These are phyloP conservation scores for Trichoderma polysporum DNA, from an alignment of 2,329 filamentous ascomycete species.

Conservation along the genomic window DNA sequence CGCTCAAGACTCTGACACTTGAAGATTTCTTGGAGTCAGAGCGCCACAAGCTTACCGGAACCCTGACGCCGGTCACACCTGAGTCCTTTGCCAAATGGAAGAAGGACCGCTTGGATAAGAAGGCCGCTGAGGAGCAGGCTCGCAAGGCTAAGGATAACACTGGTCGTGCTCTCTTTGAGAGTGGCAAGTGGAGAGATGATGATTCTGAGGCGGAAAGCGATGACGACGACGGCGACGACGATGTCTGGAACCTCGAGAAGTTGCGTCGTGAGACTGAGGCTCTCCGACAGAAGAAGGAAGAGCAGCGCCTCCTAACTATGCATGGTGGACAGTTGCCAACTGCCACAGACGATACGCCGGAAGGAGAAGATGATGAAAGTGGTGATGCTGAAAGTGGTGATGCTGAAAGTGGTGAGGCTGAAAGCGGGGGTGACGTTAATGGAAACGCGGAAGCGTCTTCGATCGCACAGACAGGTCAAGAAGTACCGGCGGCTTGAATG, in stretches of 20 bases:
- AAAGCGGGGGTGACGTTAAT: not conserved
- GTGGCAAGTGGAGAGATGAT: slow-evolving; percentile 81
- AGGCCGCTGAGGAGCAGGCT: slow-evolving; percentile 88
- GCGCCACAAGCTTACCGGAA: slow-evolving; percentile 90
- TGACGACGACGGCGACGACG: slow-evolving; percentile 48
- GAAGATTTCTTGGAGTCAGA: slow-evolving; percentile 98
- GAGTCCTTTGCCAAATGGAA: slow-evolving; percentile 98
- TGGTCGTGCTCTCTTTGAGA: slow-evolving; percentile 92
- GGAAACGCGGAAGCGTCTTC: not conserved
- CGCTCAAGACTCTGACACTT: slow-evolving; percentile 87
- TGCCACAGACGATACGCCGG: slow-evolving; percentile 17
- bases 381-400: slow-evolving; percentile 5
- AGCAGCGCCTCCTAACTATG: slow-evolving; percentile 57
- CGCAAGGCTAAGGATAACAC: slow-evolving; percentile 92
- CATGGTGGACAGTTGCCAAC: slow-evolving; percentile 27
- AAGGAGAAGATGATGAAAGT: slow-evolving; percentile 9
- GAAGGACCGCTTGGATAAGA: slow-evolving; percentile 90
- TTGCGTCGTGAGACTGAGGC: slow-evolving; percentile 83
- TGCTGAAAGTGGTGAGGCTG: not conserved
- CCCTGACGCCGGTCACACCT: slow-evolving; percentile 86
- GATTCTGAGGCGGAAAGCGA: slow-evolving; percentile 55
- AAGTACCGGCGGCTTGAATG: slow-evolving; percentile 25
- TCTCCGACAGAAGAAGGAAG: slow-evolving; percentile 71
- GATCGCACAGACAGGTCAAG: slow-evolving; percentile 1
- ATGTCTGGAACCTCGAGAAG: slow-evolving; percentile 78